Evolutionary conservation across 805 yeast species (phyloP).

Genomic region (Lipomyces yamanashiensis): DNA sequence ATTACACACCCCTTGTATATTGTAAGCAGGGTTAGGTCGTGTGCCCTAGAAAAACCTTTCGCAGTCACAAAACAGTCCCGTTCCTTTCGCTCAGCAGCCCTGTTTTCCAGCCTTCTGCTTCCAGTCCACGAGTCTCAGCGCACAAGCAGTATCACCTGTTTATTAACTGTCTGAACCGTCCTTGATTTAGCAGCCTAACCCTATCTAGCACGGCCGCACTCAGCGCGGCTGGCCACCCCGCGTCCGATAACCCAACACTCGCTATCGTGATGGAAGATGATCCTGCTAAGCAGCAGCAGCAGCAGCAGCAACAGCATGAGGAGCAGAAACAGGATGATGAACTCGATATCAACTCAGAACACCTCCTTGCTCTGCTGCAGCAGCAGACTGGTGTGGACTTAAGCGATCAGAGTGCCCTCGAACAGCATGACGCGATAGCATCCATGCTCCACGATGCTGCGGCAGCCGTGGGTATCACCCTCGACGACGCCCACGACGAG

Average conservation of each 20-base stretch:
- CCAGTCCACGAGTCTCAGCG: not conserved
- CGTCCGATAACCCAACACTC: conserved; percentile 1
- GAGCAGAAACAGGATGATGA: not conserved
- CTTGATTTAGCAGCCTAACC: conserved; percentile 1
- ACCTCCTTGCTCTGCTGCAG: not conserved
- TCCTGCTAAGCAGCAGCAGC: not conserved
- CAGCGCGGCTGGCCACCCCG: conserved; percentile 10
- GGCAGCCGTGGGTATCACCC: conserved; percentile 9
- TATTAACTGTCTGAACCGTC: not conserved
- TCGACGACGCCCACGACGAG: not conserved
- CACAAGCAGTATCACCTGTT: not conserved
- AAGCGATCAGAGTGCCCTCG: not conserved
- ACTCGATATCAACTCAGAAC: not conserved
- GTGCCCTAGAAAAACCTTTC: conserved; percentile 10
- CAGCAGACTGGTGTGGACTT: not conserved
- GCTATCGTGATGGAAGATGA: not conserved
- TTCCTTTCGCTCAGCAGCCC: not conserved
- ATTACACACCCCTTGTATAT: not conserved
- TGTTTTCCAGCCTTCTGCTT: not conserved
- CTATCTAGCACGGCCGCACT: conserved; percentile 5
- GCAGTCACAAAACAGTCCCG: conserved; percentile 25
- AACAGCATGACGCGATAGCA: not conserved
- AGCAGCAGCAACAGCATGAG: not conserved
- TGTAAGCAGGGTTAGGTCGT: conserved; percentile 5
- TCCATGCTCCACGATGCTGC: conserved; percentile 9